phyloP scores from a whole-genome alignment of 257 asterid genomes.

The Scutellaria baicalensis region DNA sequence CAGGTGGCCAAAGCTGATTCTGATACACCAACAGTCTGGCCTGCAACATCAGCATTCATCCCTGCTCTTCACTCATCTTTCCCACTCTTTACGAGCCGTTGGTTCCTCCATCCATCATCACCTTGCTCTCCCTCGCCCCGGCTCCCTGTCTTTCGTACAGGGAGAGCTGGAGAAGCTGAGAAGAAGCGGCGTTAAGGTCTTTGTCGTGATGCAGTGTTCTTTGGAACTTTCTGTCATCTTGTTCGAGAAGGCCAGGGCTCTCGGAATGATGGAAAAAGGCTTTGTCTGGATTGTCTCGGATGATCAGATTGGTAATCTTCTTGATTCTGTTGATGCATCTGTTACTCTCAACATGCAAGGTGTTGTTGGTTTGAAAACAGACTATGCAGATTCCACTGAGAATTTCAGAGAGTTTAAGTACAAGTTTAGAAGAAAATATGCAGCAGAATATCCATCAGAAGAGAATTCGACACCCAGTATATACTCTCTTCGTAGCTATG shows the following conservation, averaged over 20 bases:
- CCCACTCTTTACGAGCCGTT: constrained; percentile 30
- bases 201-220: constrained; percentile 34
- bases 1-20: constrained; percentile 43
- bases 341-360: constrained; percentile 47
- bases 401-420: constrained; percentile 23
- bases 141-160: constrained; percentile 14
- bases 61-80: constrained; percentile 27
- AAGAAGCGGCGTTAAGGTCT: constrained; percentile 21
- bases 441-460: constrained; percentile 27
- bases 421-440: constrained; percentile 33
- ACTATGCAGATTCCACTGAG: not conserved
- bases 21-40: constrained; percentile 24
- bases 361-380: constrained; percentile 43
- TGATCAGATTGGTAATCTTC: constrained; percentile 29
- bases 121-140: constrained; percentile 25
- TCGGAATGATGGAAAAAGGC: constrained; percentile 53
- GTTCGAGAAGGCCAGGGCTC: constrained; percentile 35
- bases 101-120: constrained; percentile 25
- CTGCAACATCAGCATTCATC: not conserved
- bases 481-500: constrained; percentile 48
- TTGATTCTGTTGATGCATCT: constrained; percentile 41
- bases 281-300: constrained; percentile 55
- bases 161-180: constrained; percentile 25
- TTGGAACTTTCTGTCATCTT: constrained; percentile 35
- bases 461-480: constrained; percentile 37